Base-by-base conservation (phyloP, 768 basidiomycete species). In the Boletus reticuloceps region DNA sequence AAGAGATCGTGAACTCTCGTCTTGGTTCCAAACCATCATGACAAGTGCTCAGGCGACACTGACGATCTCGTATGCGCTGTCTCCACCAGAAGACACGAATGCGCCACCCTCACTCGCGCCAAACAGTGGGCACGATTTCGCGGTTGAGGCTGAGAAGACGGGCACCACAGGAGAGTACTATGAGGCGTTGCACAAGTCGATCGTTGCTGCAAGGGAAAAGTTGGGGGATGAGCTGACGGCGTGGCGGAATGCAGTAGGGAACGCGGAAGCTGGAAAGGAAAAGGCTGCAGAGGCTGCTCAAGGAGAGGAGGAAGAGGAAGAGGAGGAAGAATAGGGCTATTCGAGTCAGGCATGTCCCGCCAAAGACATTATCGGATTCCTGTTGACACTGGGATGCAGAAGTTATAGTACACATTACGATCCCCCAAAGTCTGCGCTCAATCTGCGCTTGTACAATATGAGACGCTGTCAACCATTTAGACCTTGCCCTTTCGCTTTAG, bases 211-310 rank as follows among this genome's bases (percentile, higher is more conserved):
- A 29, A 82, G 75, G 58, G 74, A 73, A 41, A 72, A 76, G 29
- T 60, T 88, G 5, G 89, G 89, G 11, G 77, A 82, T 42, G 85
- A 89, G 59, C 67, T 91, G 68, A 91, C 89, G 0, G 77, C 68
- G 6, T 91, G 88, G 89, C 79, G 85, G 62, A 88, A 91, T 69
- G 78, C 79, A 7, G 83, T 90, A 6, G 86, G 88, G 13, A 86
- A 79, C 46, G 64, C 71, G 8, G 89, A 91, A 67, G 66, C 79
- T 61, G 76, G 64, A 16, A 89, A 88, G 63, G 88, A 90, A 61
- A 75, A 71, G 52, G 71, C 65, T 14, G 69, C 64, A 43, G 74
- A 71, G 52, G 71, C 73, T 9, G 77, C 76, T 10, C 77, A 69
- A 0, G 71, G 75, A 12, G 79, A 77, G 5, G 83, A 77, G 16